Conservation (phyloP, 768 basidiomycete genomes). For the Mycena galericulata region DNA sequence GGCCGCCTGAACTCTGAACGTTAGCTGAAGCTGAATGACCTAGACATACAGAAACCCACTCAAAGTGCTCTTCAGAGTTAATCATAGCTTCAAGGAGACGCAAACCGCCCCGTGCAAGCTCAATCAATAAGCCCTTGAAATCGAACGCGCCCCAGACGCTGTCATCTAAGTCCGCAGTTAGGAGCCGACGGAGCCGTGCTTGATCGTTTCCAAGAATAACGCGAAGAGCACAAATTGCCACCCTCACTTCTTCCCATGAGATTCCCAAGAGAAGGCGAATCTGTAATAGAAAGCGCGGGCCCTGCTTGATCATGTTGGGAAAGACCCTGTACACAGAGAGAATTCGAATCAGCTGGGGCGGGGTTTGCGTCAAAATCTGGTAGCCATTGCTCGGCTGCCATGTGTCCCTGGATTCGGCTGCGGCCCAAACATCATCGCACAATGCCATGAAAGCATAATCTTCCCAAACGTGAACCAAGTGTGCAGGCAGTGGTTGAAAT, state of each 20-base stretch:
- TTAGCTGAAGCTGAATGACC: conserved; percentile 12
- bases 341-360: not conserved
- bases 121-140: conserved; percentile 4
- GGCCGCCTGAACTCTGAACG: conserved; percentile 2
- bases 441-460: no score
- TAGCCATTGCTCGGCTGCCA: no score
- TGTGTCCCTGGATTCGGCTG: no score
- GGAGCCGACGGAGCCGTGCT: no score
- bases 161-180: no score
- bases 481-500: not conserved
- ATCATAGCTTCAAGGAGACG: conserved; percentile 10
- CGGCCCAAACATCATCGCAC: no score
- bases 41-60: not conserved
- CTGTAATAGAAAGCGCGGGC: not conserved
- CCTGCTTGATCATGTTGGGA: not conserved
- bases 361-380: no score
- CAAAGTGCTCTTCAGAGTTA: conserved; percentile 11
- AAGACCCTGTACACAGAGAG: not conserved
- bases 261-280: not conserved
- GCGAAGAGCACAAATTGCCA: not conserved
- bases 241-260: not conserved
- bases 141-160: no score
- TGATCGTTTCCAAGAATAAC: not conserved
- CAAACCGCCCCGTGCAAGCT: conserved; percentile 8
- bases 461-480: not conserved